Evolutionary conservation across 345 rosid species (phyloP).

Genomic region (Rhodamnia argentea): DNA sequence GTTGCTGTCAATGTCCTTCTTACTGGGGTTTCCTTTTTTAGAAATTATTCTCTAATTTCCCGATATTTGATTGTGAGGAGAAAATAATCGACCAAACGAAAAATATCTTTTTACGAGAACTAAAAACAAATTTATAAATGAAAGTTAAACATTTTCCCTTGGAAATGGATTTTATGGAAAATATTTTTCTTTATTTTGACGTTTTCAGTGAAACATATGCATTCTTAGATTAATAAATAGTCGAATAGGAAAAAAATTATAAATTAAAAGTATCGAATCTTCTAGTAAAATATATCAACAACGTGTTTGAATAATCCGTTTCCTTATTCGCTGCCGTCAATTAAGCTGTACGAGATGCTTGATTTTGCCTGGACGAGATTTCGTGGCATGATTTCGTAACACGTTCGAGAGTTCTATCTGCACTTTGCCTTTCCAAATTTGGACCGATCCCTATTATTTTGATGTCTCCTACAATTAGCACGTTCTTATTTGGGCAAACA

Average conservation of each 20-base stretch:
- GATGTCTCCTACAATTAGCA: background rate
- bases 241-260: background rate
- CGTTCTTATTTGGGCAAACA: background rate
- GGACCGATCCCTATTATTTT: background rate
- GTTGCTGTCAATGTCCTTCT: background rate
- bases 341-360: fast-evolving
- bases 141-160: too few species aligned
- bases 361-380: background rate
- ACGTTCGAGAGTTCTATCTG: background rate
- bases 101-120: too few species aligned
- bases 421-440: background rate
- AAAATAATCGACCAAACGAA: too few species aligned
- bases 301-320: background rate
- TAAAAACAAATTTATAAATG: too few species aligned
- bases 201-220: background rate
- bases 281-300: background rate
- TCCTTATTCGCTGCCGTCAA: background rate
- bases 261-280: background rate
- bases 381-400: background rate
- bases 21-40: background rate
- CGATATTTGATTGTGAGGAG: background rate
- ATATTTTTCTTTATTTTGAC: background rate
- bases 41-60: background rate
- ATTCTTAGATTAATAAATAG: background rate
- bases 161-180: too few species aligned